Evolutionary conservation across 306 rosid genomes (phyloP).

Genomic region (Pueraria montana): DNA sequence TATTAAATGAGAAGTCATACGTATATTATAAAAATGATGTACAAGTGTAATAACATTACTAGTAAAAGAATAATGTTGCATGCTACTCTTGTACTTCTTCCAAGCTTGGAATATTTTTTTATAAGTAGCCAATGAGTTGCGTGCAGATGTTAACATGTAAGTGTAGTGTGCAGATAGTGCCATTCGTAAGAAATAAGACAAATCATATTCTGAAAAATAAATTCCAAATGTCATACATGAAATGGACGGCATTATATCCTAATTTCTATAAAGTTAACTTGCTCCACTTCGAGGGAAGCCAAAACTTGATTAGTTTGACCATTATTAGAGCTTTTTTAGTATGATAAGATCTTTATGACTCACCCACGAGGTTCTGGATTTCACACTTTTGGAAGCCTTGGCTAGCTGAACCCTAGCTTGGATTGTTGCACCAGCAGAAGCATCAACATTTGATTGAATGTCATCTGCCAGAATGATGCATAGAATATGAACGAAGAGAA

Average conservation of each 20-base stretch:
- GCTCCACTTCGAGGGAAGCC: slow-evolving; percentile 26
- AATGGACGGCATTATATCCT: not conserved
- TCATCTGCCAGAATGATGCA: slow-evolving; percentile 62
- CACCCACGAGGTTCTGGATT: slow-evolving; percentile 72
- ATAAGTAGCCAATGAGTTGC: slow-evolving; percentile 30
- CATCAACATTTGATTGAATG: slow-evolving; percentile 70
- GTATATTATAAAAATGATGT: slow-evolving; percentile 10
- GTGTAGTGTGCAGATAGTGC: not conserved
- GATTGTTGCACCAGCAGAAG: slow-evolving; percentile 69
- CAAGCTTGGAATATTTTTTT: not conserved
- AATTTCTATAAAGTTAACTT: slow-evolving; percentile 6
- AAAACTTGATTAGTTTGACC: not conserved
- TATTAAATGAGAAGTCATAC: slow-evolving; percentile 19
- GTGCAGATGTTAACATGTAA: slow-evolving; percentile 23
- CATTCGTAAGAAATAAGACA: slow-evolving; percentile 2
- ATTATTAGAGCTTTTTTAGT: slow-evolving; percentile 13
- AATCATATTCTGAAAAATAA: slow-evolving; percentile 39
- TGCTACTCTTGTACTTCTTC: not conserved
- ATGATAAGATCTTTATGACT: slow-evolving; percentile 41
- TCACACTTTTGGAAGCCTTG: slow-evolving; percentile 75
- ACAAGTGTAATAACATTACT: not conserved
- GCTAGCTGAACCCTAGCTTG: slow-evolving; percentile 67
- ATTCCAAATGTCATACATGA: slow-evolving; percentile 14
- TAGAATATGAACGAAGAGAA: slow-evolving; percentile 33
- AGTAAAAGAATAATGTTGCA: slow-evolving; percentile 20